Evolutionary conservation across 179 eudicot species (phyloP), one percentile per base, ranked within the genome.

Genomic region (Beta macrorhiza): DNA sequence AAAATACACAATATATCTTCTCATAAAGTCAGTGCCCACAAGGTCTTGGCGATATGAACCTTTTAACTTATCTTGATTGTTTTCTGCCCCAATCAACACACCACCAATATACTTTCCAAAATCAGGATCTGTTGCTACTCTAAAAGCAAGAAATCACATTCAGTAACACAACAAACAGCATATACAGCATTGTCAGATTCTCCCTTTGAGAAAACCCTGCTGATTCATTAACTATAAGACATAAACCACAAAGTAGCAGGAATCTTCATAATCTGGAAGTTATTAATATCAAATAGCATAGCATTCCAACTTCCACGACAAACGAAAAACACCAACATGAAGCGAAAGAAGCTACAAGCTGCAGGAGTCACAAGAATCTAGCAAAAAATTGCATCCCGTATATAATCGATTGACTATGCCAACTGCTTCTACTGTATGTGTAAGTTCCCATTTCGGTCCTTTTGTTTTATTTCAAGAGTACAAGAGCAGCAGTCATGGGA

Each of bases 41-140:
- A 44, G 79, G 70, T 67, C 49, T 77, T 42, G 42, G 72, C 72
- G 20, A 75, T 42, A 56, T 67, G 52, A 79, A 89, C 99, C 98
- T 84, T 91, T 84, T 49, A 91, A 69, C 68, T 83, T 84, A 67
- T 86, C 87, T 80, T 75, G 82, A 13, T 70, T 82, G 67, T 82
- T 79, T 57, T 81, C 87, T 67, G 97, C 89, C 88, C 89, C 92
- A 79, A 94, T 86, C 85, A 97, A 80, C 77, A 94, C 91, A 86
- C 98, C 99, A 83, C 88, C 97, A 25, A 97, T 86, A 76, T 90
- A 83, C 78, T 80, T 89, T 67, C 87, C 90, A 84, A 91, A 91
- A 61, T 86, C 87, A 64, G 85, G 85, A 86, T 97, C 97, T 79
- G 84, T 84, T 73, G 90, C 82, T 63, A 90, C 79, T 79, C 99